These are phyloP conservation scores for Psidium friedrichsthalianum DNA, from an alignment of 345 rosid genomes.

Conservation along the genomic window DNA sequence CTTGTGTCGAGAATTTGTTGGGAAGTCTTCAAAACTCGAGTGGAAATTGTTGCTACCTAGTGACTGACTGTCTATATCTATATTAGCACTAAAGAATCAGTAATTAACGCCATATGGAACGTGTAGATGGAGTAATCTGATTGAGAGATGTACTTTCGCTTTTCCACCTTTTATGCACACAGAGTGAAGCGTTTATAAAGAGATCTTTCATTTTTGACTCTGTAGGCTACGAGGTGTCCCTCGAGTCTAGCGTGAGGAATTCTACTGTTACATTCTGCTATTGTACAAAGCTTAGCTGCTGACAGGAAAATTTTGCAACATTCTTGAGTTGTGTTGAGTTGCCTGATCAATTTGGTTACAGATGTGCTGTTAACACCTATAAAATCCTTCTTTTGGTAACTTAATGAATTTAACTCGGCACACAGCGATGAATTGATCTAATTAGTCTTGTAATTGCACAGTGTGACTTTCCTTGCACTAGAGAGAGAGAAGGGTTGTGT, in stretches of 20 bases:
- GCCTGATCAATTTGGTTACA: neutral
- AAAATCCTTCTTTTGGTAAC: neutral
- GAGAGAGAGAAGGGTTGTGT: neutral
- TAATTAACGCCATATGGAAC: neutral
- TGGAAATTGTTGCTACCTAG: neutral
- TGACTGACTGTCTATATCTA: neutral
- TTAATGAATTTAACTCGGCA: neutral
- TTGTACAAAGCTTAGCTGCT: neutral
- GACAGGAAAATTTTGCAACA: neutral
- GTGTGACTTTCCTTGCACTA: neutral
- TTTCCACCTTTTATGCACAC: neutral
- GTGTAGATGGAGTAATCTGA: neutral
- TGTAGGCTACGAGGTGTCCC: neutral
- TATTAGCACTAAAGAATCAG: neutral
- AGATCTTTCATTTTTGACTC: too few species aligned
- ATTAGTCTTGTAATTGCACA: neutral
- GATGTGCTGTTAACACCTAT: neutral
- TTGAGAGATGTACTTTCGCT: neutral
- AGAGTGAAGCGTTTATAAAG: neutral
- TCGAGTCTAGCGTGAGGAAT: neutral
- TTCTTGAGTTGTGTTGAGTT: neutral
- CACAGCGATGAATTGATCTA: neutral
- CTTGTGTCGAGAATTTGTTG: neutral
- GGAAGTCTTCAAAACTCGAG: neutral
- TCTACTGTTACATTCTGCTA: neutral